Base-by-base conservation (phyloP, 1,139 yeast species). In the Debaryomycetaceae sp. region DNA sequence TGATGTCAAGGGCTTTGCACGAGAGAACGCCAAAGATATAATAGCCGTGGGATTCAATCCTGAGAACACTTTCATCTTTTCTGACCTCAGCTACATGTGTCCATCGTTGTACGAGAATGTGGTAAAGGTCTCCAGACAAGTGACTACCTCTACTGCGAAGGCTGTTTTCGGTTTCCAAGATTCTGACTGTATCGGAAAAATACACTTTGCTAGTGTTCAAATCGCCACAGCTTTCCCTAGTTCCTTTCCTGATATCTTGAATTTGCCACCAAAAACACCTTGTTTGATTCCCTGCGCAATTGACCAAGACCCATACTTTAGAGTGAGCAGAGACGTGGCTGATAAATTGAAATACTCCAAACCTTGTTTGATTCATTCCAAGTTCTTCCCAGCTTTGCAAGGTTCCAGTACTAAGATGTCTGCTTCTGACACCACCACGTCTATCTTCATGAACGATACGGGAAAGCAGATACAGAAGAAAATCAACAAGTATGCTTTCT, bases 221-320 rank as follows among this genome's bases (percentile, higher is more conserved):
- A 93, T 95, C 58, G 88, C 98, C 27, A 83, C 98, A 17, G 95
- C 97, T 3, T 91, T 95, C 74, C 95, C 97, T 47, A 86, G 93
- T 40, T 87, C 97, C 11, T 95, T 88, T 78, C 99, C 99, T 3
- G 96, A 86, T 54, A 86, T 95, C 29, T 80, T 95, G 57, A 97
- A 89, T 8, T 69, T 85, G 57, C 90, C 90, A 42, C 75, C 84
- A 41, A 85, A 86, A 66, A 91, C 97, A 1, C 99, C 97, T 48
- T 88, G 97, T 68, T 75, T 95, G 66, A 95, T 95, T 66, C 99
- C 99, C 36, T 95, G 99, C 77, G 99, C 99, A 40, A 95, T 95
- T 65, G 99, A 95, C 65, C 97, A 91, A 72, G 99, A 95, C 66
- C 99, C 99, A 35, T 95, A 95, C 68, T 95, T 95, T 74, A 80